Evolutionary conservation across 176 grass and related monocot genomes (phyloP).

Genomic region (Oryza meridionalis): DNA sequence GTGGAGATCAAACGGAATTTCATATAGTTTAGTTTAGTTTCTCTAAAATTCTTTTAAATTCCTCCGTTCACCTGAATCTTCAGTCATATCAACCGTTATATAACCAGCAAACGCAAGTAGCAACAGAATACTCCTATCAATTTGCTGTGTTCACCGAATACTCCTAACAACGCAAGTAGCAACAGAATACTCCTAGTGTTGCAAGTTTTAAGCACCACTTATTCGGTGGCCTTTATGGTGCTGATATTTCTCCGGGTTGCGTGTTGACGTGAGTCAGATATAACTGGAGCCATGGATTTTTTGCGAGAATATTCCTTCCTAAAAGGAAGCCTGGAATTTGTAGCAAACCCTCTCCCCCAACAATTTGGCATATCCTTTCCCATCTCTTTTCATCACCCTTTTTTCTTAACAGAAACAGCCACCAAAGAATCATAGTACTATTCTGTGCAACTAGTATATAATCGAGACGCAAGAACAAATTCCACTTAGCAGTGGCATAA

Average conservation of each 20-base stretch:
- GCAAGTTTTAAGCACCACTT: not conserved
- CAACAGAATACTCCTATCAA: too few species aligned
- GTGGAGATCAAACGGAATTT: too few species aligned
- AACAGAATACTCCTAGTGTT: not conserved
- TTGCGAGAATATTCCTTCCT: conserved; percentile 36
- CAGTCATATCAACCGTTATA: too few species aligned
- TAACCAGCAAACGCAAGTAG: too few species aligned
- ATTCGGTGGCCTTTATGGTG: not conserved
- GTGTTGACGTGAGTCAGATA: conserved; percentile 1
- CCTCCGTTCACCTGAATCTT: too few species aligned
- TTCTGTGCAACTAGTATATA: conserved; percentile 13
- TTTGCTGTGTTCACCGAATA: too few species aligned
- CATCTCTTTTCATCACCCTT: not conserved
- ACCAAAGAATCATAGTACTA: not conserved
- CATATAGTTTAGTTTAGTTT: too few species aligned
- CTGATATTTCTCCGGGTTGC: conserved; percentile 34
- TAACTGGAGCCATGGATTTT: conserved; percentile 29
- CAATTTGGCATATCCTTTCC: conserved; percentile 13
- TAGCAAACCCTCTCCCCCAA: conserved; percentile 5
- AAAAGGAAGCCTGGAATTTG: conserved; percentile 24
- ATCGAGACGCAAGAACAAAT: conserved; percentile 12
- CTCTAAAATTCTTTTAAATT: too few species aligned
- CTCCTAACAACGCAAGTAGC: too few species aligned
- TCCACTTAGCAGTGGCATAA: not conserved
- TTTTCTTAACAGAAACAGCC: conserved; percentile 10